These are phyloP conservation scores for Rutstroemia sp. DNA, from an alignment of 2,329 filamentous ascomycete species.

Conservation along the genomic window DNA sequence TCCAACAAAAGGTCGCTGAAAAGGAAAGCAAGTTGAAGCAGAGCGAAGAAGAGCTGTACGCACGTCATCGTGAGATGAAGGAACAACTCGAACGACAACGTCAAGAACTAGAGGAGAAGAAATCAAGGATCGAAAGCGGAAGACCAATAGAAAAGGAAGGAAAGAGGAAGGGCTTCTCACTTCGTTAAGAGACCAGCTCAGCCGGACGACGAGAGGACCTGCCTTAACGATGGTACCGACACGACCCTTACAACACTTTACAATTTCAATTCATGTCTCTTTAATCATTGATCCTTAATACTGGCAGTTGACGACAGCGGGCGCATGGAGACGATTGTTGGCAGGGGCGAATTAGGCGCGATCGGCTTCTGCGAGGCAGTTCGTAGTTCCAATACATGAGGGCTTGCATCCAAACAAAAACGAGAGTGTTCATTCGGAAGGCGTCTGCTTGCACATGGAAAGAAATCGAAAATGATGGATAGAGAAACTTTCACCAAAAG, in stretches of 20 bases:
- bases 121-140: conserved; percentile 87
- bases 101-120: conserved; percentile 96
- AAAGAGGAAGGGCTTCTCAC: conserved; percentile 99
- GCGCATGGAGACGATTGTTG: not conserved
- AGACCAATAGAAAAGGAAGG: conserved; percentile 94
- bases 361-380: conserved; percentile 8
- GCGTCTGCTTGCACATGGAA: conserved; percentile 7
- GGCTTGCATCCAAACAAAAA: conserved; percentile 5
- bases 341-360: not conserved
- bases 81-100: conserved; percentile 96
- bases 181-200: conserved; percentile 57
- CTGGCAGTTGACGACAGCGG: conserved; percentile 4
- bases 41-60: conserved; percentile 97
- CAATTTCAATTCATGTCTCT: conserved; percentile 12
- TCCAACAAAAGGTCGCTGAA: conserved; percentile 99
- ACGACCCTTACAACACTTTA: conserved; percentile 4
- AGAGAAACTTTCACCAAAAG: not conserved
- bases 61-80: conserved; percentile 99
- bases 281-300: conserved; percentile 13
- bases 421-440: not conserved
- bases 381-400: not conserved
- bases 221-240: conserved; percentile 8
- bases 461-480: not conserved
- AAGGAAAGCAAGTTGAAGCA: conserved; percentile 99
- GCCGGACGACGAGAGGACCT: not conserved